Conservation (phyloP, 345 rosid genomes). For the Acer saccharum region DNA sequence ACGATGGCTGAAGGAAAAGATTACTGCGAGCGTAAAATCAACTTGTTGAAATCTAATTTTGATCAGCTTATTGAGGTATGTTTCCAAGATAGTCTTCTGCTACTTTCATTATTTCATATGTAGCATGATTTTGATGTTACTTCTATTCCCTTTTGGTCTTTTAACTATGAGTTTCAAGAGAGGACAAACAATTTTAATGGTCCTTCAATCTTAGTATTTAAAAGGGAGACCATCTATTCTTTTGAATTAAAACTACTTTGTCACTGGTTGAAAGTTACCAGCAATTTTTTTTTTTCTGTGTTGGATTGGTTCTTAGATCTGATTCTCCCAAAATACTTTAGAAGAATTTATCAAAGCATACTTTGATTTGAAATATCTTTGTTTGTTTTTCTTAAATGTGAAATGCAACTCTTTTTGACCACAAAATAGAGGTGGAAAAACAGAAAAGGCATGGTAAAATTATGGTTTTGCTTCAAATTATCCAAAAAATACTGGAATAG, state of each 20-base stretch:
- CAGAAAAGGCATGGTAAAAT: no score
- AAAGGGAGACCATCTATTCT: no score
- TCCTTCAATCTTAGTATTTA: neutral
- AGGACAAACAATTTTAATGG: neutral
- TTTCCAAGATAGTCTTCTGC: neutral
- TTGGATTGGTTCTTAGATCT: neutral
- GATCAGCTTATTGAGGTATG: conserved; percentile 94
- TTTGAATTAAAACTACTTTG: neutral
- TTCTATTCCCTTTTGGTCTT: neutral
- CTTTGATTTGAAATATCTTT: neutral
- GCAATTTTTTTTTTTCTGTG: neutral
- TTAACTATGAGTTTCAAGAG: neutral
- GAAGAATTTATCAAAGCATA: neutral
- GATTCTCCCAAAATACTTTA: neutral
- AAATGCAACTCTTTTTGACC: no score
- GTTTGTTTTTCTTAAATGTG: no score
- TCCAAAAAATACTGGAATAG: no score
- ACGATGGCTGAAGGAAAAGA: conserved; percentile 88
- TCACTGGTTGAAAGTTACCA: no score
- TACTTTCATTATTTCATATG: neutral
- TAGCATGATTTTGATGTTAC: neutral
- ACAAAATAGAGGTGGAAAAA: no score
- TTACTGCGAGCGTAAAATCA: conserved; percentile 94
- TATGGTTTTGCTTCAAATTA: no score
- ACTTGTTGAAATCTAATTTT: conserved; percentile 85